A percentile compares a stretch with the other conserved stretches of the same genome.
These are phyloP conservation scores for Trichoderma harzianum DNA, from an alignment of 2,329 filamentous ascomycete species.

Conservation along the genomic window DNA sequence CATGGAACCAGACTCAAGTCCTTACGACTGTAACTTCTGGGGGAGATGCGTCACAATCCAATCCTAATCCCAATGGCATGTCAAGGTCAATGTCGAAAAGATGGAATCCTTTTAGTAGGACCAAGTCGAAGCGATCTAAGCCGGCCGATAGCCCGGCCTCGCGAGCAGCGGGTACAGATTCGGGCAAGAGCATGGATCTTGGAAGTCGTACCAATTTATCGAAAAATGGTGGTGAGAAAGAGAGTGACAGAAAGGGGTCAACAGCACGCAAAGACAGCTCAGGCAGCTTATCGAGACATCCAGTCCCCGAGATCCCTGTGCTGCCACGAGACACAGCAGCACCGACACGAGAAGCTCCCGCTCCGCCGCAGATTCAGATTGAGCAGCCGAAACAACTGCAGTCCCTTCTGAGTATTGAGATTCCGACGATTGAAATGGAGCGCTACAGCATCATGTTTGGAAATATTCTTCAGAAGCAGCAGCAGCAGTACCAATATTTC, in stretches of 20 bases:
- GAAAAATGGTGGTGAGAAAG: not conserved
- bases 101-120: constrained; percentile 56
- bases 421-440: constrained; percentile 77
- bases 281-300: not conserved
- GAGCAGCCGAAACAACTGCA: constrained; percentile 1
- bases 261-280: not conserved
- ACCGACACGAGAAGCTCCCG: not conserved
- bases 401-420: constrained; percentile 66
- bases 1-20: constrained; percentile 29
- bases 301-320: not conserved
- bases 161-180: not conserved
- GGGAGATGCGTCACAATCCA: constrained; percentile 19
- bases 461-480: constrained; percentile 57
- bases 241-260: not conserved
- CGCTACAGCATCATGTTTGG: constrained; percentile 94
- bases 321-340: not conserved
- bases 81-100: constrained; percentile 50
- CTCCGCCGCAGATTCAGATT: not conserved
- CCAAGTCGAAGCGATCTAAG: constrained; percentile 34
- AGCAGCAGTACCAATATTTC: not conserved
- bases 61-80: constrained; percentile 22
- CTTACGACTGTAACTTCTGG: constrained; percentile 26
- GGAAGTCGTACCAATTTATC: not conserved
- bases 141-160: not conserved
- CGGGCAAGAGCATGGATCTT: not conserved